Base-by-base conservation (phyloP, 2,329 filamentous ascomycete genomes). In the Fusarium euwallaceae region DNA sequence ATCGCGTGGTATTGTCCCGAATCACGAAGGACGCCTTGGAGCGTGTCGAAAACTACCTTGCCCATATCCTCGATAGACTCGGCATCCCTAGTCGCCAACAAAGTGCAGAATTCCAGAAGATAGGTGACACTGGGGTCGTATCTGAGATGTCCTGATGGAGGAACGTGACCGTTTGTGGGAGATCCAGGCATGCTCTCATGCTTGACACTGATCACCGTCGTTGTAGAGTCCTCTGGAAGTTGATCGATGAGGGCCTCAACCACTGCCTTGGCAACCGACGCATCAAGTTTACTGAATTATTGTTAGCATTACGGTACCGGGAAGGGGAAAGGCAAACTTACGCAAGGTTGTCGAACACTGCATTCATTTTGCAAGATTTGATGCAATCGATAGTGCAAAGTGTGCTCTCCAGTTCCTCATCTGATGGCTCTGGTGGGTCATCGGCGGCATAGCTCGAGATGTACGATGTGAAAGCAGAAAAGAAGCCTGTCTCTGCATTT, bases 361-460 rank as follows among this genome's bases (percentile, higher is more conserved):
- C 91, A 68, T 92, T 91, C 80, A 98, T 93, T 65, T 93, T 92
- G 81, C 97, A 99, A 53, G 95, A 93, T 76, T 94, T 96, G 48
- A 99, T 92, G 79, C 96, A 99, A 81, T 98, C 97, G 4, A 98
- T 94, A 1, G 97, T 96, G 81, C 94, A 97, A 11, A 99, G 87
- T 0, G 97, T 98, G 80, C 97, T 98, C 79, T 99, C 97, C 34
- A 99, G 88, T 82, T 99, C 97, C 81, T 98, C 96, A 74, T 98
- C 95, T 2, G 97, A 98, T 3, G 97, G 97, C 84, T 99, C 97
- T 0, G 97, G 97, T 14, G 97, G 97, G 80, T 99, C 97, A 82
- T 98, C 97, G 12, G 97, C 97, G 48, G 97, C 97, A 81, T 99
- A 98, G 82, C 96, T 98, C n/a, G 95, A 97, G 36, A 99, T 95